Conservation (phyloP, 2,329 filamentous ascomycete genomes). For the Chaetothyriales sp. region DNA sequence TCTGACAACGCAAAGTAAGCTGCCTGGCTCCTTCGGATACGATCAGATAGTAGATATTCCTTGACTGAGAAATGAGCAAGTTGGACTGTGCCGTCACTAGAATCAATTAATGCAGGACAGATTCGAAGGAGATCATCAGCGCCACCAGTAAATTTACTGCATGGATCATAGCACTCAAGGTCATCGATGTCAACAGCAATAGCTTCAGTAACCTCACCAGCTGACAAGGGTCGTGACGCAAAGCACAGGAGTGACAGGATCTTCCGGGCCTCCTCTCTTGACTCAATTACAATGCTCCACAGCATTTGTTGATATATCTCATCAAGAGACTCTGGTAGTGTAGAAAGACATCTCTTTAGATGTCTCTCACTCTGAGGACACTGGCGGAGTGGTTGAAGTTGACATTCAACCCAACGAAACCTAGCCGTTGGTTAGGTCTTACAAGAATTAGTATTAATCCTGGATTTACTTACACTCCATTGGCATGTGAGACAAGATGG, state of each 20-base stretch:
- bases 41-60: slow-evolving; percentile 22
- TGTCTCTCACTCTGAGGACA: slow-evolving; percentile 14
- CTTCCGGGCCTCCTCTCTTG: slow-evolving; percentile 15
- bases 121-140: slow-evolving; percentile 15
- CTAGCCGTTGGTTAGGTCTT: slow-evolving; percentile 11
- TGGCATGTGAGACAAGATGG: slow-evolving; percentile 6
- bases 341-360: slow-evolving; percentile 17
- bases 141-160: slow-evolving; percentile 1
- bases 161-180: slow-evolving; percentile 17
- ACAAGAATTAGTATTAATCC: background rate
- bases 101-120: slow-evolving; percentile 19
- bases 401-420: slow-evolving; percentile 22
- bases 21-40: slow-evolving; percentile 7
- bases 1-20: slow-evolving; percentile 22
- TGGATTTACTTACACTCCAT: slow-evolving; percentile 10
- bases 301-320: slow-evolving; percentile 23
- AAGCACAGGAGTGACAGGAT: slow-evolving; percentile 19
- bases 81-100: no score
- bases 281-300: slow-evolving; percentile 17
- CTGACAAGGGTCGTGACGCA: slow-evolving; percentile 14
- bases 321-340: slow-evolving; percentile 20
- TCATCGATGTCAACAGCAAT: slow-evolving; percentile 17
- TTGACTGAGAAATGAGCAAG: slow-evolving; percentile 24
- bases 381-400: slow-evolving; percentile 11
- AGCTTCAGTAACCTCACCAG: slow-evolving; percentile 18